Base-by-base conservation (phyloP, 2,329 filamentous ascomycete species). In the Trichocomaceae sp. region DNA sequence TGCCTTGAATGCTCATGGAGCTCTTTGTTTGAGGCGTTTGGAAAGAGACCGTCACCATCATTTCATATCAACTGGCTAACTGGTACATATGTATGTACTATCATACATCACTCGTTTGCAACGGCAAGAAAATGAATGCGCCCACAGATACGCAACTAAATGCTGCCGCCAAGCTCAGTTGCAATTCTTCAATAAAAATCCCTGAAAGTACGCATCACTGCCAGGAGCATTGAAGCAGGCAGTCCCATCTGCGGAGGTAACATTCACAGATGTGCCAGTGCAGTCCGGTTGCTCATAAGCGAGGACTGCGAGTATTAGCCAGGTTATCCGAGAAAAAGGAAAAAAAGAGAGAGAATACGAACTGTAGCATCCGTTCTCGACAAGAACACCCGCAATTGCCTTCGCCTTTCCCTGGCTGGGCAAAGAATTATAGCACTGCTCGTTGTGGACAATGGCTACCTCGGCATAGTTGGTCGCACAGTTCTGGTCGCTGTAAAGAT, bases 251-350 rank as follows among this genome's bases (percentile, higher is more conserved):
- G 22, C 19, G 19, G 31, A 54, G 19, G 31, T 48, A 22, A 54
- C 22, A n/a, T 19, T 33, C 19, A 42, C 35, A 20, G 19, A 17
- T n/a, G n/a, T 33, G n/a, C 52, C 52, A 17, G 19, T 44, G 17
- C 52, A 49, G 12, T 49, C 22, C 20, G 44, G 12, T 20, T 49
- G n/a, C 15, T 54, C 33, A 22, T 47, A 54, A 22, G 31, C 52
- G 8, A 42, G 45, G 22, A 54, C 52, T 49, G 26, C 29, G 15
- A 26, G 3, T 6, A 17, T 41, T 26, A 31, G 42, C 29, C 6
- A n/a, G 6, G 7, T 17, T n/a, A 10, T n/a, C 15, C 31, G 20
- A 2, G n/a, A 5, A 8, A n/a, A 5, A 47, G 15, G 13, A 8
- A 15, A 15, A 17, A 13, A 17, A 13, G 9, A 19, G 9, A 10